Base-by-base conservation (phyloP, 2,329 filamentous ascomycete genomes). In the Colletotrichum magnum region DNA sequence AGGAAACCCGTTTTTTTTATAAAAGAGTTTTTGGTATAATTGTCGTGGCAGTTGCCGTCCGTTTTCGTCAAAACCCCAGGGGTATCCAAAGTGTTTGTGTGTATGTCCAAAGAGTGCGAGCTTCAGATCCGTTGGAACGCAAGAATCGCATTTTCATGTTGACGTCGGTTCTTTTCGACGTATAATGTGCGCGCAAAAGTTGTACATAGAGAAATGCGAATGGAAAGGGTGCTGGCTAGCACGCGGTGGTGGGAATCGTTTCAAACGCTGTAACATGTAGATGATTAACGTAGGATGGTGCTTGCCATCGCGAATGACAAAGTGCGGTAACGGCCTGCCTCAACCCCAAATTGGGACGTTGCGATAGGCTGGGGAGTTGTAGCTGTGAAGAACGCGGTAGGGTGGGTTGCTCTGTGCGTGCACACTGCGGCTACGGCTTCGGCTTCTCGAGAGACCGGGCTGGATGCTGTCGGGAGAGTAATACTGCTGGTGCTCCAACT, bases 321-420 rank as follows among this genome's bases (percentile, higher is more conserved):
- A n/a, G 24, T 12, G 32, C 4, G 59, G 24, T n/a, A 5, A n/a
- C 6, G 12, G 10, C 21, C 10, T 36, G 13, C 12, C 48, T 78
- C 71, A 87, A n/a, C 85, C 83, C 86, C 87, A 88, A n/a, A 89
- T 87, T 0, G 86, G 87, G 3, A 80, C 83, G 43, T 85, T 82
- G 32, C 82, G 82, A 73, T 89, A 89, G 6, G 87, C 86, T 5
- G 87, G 87, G 4, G 87, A 87, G 74, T 88, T 87, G 73, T 89
- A 88, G 76, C 86, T 89, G 77, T 89, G 87, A 9, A 89, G 78
- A 12, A 89, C 80, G 1, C 87, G 84, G 69, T 85, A 89, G 9
- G 84, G 86, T 13, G 77, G 75, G 36, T 77, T 72, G 56, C 72
- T 73, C 28, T 61, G 51, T 15, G 57, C 58, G 45, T 70, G 68